phyloP scores from a whole-genome alignment of 495 filamentous ascomycete genomes.

The Paragyromitra xinjiangensis region DNA sequence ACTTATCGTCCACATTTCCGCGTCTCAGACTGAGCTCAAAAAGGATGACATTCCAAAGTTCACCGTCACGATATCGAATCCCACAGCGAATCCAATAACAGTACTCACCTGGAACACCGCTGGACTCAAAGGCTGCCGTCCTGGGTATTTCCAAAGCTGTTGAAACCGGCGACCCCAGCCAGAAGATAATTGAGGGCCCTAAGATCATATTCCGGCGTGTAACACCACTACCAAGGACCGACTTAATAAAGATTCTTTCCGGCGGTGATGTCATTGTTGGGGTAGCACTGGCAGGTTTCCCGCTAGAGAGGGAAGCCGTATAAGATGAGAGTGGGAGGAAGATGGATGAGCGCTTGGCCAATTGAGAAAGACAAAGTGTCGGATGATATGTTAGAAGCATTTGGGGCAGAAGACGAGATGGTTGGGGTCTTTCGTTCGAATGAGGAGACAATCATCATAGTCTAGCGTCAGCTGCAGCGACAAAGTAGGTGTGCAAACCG shows the following conservation, averaged over 20 bases:
- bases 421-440: slow-evolving; percentile 10
- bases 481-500: not conserved
- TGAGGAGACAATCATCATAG: slow-evolving; percentile 1
- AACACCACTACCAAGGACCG: slow-evolving; percentile 60
- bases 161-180: slow-evolving; percentile 55
- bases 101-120: slow-evolving; percentile 63
- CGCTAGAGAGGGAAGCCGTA: slow-evolving; percentile 53
- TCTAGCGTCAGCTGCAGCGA: not conserved
- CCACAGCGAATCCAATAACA: slow-evolving; percentile 60
- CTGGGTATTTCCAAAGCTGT: slow-evolving; percentile 63
- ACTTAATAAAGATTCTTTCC: slow-evolving; percentile 61
- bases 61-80: slow-evolving; percentile 61
- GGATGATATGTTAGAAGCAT: slow-evolving; percentile 49
- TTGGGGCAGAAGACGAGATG: slow-evolving; percentile 7
- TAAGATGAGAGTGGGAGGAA: slow-evolving; percentile 54
- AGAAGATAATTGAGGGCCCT: slow-evolving; percentile 58
- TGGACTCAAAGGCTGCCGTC: slow-evolving; percentile 62
- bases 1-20: not conserved
- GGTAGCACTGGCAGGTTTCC: slow-evolving; percentile 53
- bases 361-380: slow-evolving; percentile 53
- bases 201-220: slow-evolving; percentile 62
- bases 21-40: not conserved
- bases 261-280: slow-evolving; percentile 54
- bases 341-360: slow-evolving; percentile 58
- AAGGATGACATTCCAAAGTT: slow-evolving; percentile 42